Percentiles rank a stretch among this genome's conserved stretches.
Evolutionary conservation across 2,329 filamentous ascomycete species (phyloP).

Genomic region (Coniosporium tulheliwenetii): DNA sequence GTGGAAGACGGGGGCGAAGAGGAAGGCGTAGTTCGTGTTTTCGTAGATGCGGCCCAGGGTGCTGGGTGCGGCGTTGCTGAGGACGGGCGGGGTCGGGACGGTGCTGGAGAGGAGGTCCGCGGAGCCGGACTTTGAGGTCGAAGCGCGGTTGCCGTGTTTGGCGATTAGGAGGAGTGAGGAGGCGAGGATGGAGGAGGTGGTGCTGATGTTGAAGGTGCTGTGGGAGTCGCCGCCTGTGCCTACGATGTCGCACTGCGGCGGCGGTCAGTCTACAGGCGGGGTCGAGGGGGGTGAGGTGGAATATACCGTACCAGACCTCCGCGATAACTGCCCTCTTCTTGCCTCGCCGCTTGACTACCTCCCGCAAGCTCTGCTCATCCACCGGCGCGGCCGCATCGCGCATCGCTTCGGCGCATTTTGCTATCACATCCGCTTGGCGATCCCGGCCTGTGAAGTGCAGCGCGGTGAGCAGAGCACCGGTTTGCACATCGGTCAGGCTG

Average conservation of each 20-base stretch:
- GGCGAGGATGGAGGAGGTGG: constrained; percentile 82
- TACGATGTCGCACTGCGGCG: constrained; percentile 67
- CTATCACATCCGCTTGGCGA: constrained; percentile 68
- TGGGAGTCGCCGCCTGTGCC: constrained; percentile 93
- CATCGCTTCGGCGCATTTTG: constrained; percentile 74
- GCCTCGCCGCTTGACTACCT: constrained; percentile 44
- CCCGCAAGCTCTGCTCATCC: constrained; percentile 45
- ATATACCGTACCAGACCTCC: constrained; percentile 60
- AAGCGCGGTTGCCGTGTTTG: constrained; percentile 93
- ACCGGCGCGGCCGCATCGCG: constrained; percentile 60
- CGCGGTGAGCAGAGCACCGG: constrained; percentile 73
- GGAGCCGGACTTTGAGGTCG: constrained; percentile 88
- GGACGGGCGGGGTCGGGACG: constrained; percentile 51
- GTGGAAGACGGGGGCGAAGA: constrained; percentile 93
- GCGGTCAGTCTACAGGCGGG: constrained; percentile 2
- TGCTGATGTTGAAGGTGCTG: constrained; percentile 97
- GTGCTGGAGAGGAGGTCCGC: constrained; percentile 78
- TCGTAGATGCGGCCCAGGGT: constrained; percentile 62
- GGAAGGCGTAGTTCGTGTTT: constrained; percentile 78
- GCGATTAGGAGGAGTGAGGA: constrained; percentile 72
- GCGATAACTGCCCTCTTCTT: constrained; percentile 55
- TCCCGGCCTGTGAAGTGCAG: constrained; percentile 85
- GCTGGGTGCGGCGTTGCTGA: constrained; percentile 55
- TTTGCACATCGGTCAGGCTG: constrained; percentile 74
- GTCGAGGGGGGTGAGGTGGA: neutral